These are phyloP conservation scores for Plasmodium knowlesi DNA, from an alignment of 169 alveolate species.

Conservation along the genomic window DNA sequence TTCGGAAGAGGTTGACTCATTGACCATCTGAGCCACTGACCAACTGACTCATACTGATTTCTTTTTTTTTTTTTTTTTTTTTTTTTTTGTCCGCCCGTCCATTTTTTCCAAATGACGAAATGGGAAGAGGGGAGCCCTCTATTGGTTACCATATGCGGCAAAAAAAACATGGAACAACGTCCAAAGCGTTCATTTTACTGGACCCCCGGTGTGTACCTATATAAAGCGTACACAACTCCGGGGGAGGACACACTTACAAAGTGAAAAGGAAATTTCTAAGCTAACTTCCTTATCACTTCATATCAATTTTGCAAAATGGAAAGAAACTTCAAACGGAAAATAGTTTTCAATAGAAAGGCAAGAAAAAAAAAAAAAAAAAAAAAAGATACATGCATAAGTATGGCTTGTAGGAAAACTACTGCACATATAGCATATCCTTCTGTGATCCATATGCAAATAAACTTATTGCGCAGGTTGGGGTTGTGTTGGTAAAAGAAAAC, in stretches of 20 bases:
- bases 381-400: not conserved
- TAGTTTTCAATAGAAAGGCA: not conserved
- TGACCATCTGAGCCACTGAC: not conserved
- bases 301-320: not conserved
- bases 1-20: not conserved
- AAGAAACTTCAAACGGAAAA: not conserved
- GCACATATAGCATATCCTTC: not conserved
- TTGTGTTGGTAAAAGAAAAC: not conserved
- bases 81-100: not conserved
- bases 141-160: not conserved
- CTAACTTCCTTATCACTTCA: not conserved
- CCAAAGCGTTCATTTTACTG: not conserved
- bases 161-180: not conserved
- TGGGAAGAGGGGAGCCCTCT: not conserved
- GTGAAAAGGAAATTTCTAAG: not conserved
- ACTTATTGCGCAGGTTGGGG: not conserved
- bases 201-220: not conserved
- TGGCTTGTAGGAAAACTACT: not conserved
- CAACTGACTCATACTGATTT: not conserved
- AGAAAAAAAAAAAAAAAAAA: too few relatives aligned
- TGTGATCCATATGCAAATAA: not conserved
- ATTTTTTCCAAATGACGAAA: not conserved
- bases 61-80: too few relatives aligned
- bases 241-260: not conserved
- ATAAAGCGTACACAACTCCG: not conserved